Percentiles rank a stretch among this genome's conserved stretches.
Evolutionary conservation across 169 alveolate genomes (phyloP).

Genomic region (Eimeria necatrix): DNA sequence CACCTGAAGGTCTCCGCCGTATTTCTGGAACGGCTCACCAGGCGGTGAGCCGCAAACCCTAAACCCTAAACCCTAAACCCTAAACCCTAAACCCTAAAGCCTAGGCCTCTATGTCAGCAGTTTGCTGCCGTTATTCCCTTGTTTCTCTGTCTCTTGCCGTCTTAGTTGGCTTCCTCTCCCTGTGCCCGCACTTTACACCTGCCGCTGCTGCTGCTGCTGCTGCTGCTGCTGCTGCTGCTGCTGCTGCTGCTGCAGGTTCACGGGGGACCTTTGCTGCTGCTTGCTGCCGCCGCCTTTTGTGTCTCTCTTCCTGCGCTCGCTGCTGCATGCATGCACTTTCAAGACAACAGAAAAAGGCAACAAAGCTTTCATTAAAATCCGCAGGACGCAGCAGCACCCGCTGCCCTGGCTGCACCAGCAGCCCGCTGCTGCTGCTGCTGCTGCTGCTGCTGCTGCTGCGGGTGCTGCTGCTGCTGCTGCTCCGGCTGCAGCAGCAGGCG

Average conservation of each 20-base stretch:
- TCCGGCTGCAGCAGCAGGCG: constrained; percentile 12
- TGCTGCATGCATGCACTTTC: not conserved
- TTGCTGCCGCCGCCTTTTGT: not conserved
- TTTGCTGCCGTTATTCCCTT: not conserved
- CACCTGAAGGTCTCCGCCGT: not conserved
- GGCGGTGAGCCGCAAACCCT: not conserved
- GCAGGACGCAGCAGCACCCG: constrained; percentile 13
- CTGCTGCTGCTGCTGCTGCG: not conserved
- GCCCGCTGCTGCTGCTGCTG: not conserved
- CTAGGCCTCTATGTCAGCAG: not conserved
- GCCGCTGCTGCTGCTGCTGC: constrained; percentile 10
- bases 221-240: not conserved
- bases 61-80: too few species aligned
- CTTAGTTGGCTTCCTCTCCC: not conserved
- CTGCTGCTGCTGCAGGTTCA: not conserved
- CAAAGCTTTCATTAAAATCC: constrained; percentile 17
- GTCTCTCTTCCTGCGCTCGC: constrained; percentile 12
- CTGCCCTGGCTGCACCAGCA: constrained; percentile 42
- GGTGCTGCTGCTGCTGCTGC: not conserved
- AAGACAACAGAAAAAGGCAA: constrained; percentile 8
- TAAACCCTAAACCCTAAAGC: not conserved
- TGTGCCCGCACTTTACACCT: not conserved
- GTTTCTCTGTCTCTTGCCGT: not conserved
- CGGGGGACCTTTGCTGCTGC: not conserved
- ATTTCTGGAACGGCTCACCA: not conserved